Evolutionary conservation across 225 moss, liverwort and hornwort genomes (phyloP).

Genomic region (Marchantia polymorpha): DNA sequence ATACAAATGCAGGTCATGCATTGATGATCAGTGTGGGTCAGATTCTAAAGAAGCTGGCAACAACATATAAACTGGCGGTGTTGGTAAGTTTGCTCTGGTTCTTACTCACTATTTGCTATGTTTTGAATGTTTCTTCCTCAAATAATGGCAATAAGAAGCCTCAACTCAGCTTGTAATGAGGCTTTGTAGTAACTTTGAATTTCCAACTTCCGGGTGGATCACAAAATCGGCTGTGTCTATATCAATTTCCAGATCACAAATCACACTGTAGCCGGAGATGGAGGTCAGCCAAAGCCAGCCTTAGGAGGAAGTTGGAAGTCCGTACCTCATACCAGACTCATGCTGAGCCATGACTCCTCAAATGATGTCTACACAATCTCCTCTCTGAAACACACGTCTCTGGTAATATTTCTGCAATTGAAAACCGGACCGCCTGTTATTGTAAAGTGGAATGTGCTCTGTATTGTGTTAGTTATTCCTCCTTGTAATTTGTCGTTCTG

Average conservation of each 20-base stretch:
- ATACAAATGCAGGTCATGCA: conserved; percentile 60
- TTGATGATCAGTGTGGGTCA: conserved; percentile 81
- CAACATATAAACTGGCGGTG: conserved; percentile 66
- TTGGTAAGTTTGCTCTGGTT: conserved; percentile 46
- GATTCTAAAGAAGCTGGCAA: conserved; percentile 68
- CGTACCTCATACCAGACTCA: conserved; percentile 73
- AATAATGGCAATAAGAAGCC: too few relatives aligned
- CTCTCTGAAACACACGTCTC: conserved; percentile 64
- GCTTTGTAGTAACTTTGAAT: background rate
- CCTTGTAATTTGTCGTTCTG: background rate
- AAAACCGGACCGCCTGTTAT: background rate
- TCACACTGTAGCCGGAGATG: conserved; percentile 84
- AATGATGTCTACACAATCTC: conserved; percentile 60
- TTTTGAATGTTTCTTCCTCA: too few relatives aligned
- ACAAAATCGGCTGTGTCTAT: background rate
- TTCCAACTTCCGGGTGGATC: background rate
- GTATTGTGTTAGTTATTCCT: background rate
- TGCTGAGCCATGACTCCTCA: conserved; percentile 58
- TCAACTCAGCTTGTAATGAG: too few relatives aligned
- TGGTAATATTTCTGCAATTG: conserved; percentile 41
- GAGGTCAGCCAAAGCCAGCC: conserved; percentile 79
- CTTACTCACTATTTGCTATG: too few relatives aligned
- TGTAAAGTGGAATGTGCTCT: background rate
- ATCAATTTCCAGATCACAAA: conserved; percentile 47
- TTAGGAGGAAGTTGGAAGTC: conserved; percentile 94